Evolutionary conservation across 2,329 filamentous ascomycete species (phyloP), one percentile per base, ranked within the genome.

Genomic region (Fusarium tupiense): DNA sequence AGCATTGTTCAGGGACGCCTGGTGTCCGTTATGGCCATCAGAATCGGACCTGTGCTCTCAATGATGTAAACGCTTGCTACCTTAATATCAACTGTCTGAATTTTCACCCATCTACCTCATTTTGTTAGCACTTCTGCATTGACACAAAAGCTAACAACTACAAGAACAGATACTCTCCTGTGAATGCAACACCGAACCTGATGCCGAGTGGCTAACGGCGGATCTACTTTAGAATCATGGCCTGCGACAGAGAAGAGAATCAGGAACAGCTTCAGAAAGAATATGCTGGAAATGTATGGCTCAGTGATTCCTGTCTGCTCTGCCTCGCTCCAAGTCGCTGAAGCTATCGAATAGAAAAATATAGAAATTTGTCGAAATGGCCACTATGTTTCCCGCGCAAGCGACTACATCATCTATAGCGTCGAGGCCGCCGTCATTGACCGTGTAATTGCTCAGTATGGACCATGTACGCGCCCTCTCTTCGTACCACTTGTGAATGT

Each of bases 11-110:
- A 88, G 86, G 85, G 86, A 82, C 84, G 84, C 84, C 86, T 86
- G 87, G 87, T 85, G 86, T 85, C 87, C 92, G 93, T 91, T 98
- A 92, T 89, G 96, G 94, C 92, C 88, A 84, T 86, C 85, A 85
- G 85, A 86, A 79, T 81, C 81, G 76, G 82, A 86, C 84, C 83
- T 86, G 86, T 86, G 87, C 89, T 90, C 92, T 97, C 96, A 90
- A 90, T 98, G 96, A 98, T 98, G 96, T 97, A 93, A 97, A 91
- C 88, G 91, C 93, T 96, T 94, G 96, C 96, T 98, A 98, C 96
- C 96, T 98, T 93, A 85, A 77, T 82, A 69, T 77, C 67, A 81
- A 91, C 83, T 93, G 93, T 98, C 96, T 98, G 96, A 98, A 78
- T 61, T 67, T 50, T 62, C 29, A 47, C 41, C 35, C 58, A 35